Conservation (phyloP, 768 basidiomycete genomes). For the Pisolithus tinctorius region DNA sequence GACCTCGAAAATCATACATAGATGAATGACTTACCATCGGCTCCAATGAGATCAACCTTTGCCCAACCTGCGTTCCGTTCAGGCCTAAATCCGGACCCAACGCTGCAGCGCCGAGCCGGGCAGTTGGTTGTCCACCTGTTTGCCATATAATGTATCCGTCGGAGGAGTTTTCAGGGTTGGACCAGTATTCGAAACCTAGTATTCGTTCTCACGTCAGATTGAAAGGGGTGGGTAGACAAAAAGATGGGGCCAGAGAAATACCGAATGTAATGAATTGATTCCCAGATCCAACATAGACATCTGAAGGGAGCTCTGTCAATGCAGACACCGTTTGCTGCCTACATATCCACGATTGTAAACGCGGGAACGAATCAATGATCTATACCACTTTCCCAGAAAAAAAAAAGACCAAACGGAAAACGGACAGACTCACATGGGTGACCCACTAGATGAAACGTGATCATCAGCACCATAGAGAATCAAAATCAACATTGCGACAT, state of each 20-base stretch:
- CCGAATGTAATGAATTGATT: conserved; percentile 44
- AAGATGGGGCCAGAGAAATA: conserved; percentile 12
- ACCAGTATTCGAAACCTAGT: conserved; percentile 73
- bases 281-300: conserved; percentile 52
- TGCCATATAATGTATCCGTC: conserved; percentile 76
- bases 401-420: too few relatives aligned
- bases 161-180: conserved; percentile 44
- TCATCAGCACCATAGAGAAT: not conserved
- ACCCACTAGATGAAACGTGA: not conserved
- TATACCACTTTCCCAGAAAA: not conserved
- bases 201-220: too few relatives aligned
- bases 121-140: conserved; percentile 47
- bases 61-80: conserved; percentile 45
- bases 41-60: conserved; percentile 51
- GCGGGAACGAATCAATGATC: not conserved
- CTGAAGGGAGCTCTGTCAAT: conserved; percentile 34
- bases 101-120: conserved; percentile 46
- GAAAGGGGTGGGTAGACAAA: too few relatives aligned
- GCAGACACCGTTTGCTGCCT: conserved; percentile 45
- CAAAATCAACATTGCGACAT: conserved; percentile 26
- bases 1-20: conserved; percentile 17
- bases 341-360: not conserved
- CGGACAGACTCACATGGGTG: not conserved
- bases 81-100: conserved; percentile 37
- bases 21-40: conserved; percentile 33